phyloP scores from a whole-genome alignment of 768 basidiomycete species.

The Termitomyces sp. region DNA sequence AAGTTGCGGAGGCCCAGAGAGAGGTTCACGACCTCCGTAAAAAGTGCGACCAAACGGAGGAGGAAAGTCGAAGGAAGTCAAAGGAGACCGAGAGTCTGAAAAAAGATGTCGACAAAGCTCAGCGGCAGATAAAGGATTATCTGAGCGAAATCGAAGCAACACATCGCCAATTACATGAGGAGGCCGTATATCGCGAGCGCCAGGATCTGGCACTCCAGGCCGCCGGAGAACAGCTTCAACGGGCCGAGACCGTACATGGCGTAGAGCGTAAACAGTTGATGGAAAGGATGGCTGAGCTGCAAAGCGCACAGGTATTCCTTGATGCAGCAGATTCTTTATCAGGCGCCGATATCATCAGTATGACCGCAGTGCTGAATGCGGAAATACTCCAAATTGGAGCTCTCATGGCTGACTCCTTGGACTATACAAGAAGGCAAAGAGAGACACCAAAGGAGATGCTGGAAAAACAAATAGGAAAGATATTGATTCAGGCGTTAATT shows the following conservation, averaged over 20 bases:
- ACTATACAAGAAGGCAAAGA: background rate
- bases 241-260: background rate
- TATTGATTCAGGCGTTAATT: constrained; percentile 5
- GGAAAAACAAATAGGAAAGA: constrained; percentile 3
- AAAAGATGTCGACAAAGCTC: background rate
- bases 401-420: constrained; percentile 33
- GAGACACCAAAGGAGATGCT: background rate
- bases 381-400: constrained; percentile 44
- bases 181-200: background rate
- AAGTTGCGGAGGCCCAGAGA: background rate
- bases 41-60: background rate
- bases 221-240: background rate
- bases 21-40: background rate
- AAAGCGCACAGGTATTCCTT: constrained; percentile 11
- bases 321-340: constrained; percentile 13
- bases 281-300: constrained; percentile 12
- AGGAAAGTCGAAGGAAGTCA: background rate
- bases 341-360: constrained; percentile 15
- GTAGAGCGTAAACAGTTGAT: background rate
- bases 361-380: constrained; percentile 36
- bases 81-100: background rate
- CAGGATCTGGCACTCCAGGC: background rate
- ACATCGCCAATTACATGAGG: background rate
- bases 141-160: background rate
- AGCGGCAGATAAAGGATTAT: background rate